A percentile compares a stretch with the other conserved stretches of the same genome.
phyloP scores from a whole-genome alignment of 345 rosid genomes.

The Crucihimalaya himalaica region DNA sequence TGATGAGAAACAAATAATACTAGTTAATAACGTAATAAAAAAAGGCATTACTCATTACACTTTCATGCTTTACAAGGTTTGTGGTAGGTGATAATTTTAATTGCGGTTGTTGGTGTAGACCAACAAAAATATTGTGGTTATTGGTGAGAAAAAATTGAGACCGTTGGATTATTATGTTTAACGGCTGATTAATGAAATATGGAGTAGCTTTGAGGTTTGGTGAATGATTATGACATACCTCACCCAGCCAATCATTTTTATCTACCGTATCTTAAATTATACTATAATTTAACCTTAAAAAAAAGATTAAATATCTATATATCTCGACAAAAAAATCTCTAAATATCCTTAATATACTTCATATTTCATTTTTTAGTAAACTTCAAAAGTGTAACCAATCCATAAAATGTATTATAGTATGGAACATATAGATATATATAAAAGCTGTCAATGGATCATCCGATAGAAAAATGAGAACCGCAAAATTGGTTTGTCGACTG shows the following conservation, averaged over 20 bases:
- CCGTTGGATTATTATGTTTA: constrained; percentile 17
- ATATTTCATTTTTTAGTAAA: too few relatives aligned
- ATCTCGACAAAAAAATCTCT: too few relatives aligned
- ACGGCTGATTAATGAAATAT: neutral
- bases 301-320: neutral
- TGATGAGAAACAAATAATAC: neutral
- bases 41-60: neutral
- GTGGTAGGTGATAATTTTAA: constrained; percentile 23
- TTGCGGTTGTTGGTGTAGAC: constrained; percentile 12
- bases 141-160: constrained; percentile 9
- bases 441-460: too few relatives aligned
- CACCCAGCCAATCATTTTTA: neutral
- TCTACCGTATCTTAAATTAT: neutral
- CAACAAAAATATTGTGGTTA: neutral
- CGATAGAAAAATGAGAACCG: too few relatives aligned
- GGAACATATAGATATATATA: too few relatives aligned
- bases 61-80: neutral
- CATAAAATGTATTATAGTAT: too few relatives aligned
- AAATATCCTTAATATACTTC: too few relatives aligned
- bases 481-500: too few relatives aligned
- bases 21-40: neutral
- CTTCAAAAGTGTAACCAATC: too few relatives aligned
- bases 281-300: neutral
- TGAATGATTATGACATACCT: constrained; percentile 18
- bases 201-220: constrained; percentile 19